A percentile compares a stretch with the other conserved stretches of the same genome.
These are phyloP conservation scores for Lachnellula subtilissima DNA, from an alignment of 2,329 filamentous ascomycete species.

Conservation along the genomic window DNA sequence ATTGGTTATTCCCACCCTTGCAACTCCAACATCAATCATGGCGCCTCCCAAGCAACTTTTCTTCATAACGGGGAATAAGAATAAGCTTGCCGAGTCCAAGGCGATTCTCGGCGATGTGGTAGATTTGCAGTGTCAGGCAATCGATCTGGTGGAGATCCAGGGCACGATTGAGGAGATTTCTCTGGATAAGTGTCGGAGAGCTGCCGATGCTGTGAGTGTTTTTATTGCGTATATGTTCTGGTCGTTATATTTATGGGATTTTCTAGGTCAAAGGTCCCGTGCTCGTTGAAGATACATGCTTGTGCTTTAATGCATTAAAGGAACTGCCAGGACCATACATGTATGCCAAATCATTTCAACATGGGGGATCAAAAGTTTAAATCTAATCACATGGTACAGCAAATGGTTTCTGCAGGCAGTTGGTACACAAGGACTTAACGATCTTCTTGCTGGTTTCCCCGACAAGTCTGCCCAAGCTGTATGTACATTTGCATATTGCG, in stretches of 20 bases:
- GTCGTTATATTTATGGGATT: slow-evolving; percentile 2
- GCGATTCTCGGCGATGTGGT: slow-evolving; percentile 74
- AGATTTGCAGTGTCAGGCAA: slow-evolving; percentile 64
- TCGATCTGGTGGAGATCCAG: slow-evolving; percentile 88
- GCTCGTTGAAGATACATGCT: slow-evolving; percentile 89
- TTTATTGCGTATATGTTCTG: not conserved
- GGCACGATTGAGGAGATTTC: slow-evolving; percentile 91
- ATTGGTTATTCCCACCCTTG: not conserved
- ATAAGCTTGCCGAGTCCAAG: slow-evolving; percentile 87
- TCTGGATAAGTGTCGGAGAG: slow-evolving; percentile 76
- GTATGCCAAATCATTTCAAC: slow-evolving; percentile 42
- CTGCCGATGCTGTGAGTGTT: slow-evolving; percentile 65
- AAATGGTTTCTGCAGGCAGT: slow-evolving; percentile 90
- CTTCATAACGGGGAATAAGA: slow-evolving; percentile 95
- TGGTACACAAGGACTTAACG: slow-evolving; percentile 82
- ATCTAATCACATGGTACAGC: slow-evolving; percentile 41
- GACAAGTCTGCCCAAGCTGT: slow-evolving; percentile 92
- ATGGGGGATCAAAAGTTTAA: not conserved
- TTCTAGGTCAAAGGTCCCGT: slow-evolving; percentile 75
- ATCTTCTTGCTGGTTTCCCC: slow-evolving; percentile 79
- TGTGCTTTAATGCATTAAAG: slow-evolving; percentile 86
- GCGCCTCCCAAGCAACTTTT: slow-evolving; percentile 52
- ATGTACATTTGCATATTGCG: slow-evolving; percentile 90
- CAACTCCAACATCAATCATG: not conserved
- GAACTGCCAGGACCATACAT: slow-evolving; percentile 96